Evolutionary conservation across 306 rosid species (phyloP).

Genomic region (Dryas octopetala): DNA sequence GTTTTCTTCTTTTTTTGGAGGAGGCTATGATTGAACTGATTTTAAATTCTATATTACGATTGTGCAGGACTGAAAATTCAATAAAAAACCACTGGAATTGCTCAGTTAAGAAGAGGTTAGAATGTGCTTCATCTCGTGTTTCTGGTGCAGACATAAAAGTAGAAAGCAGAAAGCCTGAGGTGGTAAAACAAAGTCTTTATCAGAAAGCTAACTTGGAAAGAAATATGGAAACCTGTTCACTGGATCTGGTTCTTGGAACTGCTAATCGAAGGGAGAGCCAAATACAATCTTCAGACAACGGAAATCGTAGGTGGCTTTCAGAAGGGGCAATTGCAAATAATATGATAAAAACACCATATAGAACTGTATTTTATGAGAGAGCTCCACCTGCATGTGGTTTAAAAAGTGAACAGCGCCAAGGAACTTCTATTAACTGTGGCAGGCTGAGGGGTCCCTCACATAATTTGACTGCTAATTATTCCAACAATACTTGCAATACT

Average conservation of each 20-base stretch:
- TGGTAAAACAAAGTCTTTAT: slow-evolving; percentile 7
- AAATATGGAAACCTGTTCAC: background rate
- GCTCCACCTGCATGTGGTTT: background rate
- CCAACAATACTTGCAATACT: background rate
- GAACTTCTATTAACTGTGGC: background rate
- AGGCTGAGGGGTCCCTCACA: background rate
- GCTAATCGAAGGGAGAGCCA: background rate
- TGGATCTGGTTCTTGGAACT: slow-evolving; percentile 17
- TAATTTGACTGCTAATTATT: background rate
- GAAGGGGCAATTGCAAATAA: background rate
- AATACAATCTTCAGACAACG: slow-evolving; percentile 1
- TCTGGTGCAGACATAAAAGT: background rate
- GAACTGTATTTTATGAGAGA: background rate
- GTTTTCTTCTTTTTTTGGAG: background rate
- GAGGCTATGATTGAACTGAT: background rate
- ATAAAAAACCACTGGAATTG: slow-evolving; percentile 53
- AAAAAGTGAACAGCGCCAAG: background rate
- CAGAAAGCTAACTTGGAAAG: slow-evolving; percentile 2
- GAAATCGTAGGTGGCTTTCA: background rate
- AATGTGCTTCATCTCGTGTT: background rate
- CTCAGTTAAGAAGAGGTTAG: slow-evolving; percentile 33
- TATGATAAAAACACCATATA: background rate
- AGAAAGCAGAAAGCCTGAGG: background rate
- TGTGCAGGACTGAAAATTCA: slow-evolving; percentile 45
- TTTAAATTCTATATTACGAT: background rate